Evolutionary conservation across 73 alveolate genomes (phyloP).

Genomic region (Blepharisma japonicum): DNA sequence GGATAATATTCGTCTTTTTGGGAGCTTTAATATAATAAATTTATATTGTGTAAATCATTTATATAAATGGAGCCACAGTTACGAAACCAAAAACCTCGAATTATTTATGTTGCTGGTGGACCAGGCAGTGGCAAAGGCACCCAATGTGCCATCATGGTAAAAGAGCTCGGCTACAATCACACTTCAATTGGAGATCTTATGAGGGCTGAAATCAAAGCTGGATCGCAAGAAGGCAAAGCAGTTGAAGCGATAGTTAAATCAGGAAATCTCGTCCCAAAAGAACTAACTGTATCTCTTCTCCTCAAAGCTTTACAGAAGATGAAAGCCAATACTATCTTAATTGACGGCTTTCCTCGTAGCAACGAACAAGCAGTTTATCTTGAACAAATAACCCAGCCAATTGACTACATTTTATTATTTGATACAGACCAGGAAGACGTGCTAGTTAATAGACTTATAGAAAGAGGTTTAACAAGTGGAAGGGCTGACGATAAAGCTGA

Average conservation of each 20-base stretch:
- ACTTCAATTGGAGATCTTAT: conserved; percentile 62
- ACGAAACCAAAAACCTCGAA: conserved; percentile 41
- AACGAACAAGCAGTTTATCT: conserved; percentile 37
- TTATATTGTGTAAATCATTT: no score
- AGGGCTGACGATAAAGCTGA: conserved; percentile 97
- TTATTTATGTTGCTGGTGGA: conserved; percentile 54
- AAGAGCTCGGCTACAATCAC: conserved; percentile 55
- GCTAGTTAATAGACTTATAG: conserved; percentile 37
- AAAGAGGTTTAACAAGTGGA: conserved; percentile 85
- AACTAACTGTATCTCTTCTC: background rate
- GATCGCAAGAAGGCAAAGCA: conserved; percentile 20
- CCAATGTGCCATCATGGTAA: conserved; percentile 49
- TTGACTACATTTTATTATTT: conserved; percentile 10
- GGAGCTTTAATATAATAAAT: no score
- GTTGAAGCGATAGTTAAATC: conserved; percentile 9
- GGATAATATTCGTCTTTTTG: no score
- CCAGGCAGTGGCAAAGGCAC: conserved; percentile 73
- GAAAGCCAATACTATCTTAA: conserved; percentile 35
- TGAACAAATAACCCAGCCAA: conserved; percentile 29
- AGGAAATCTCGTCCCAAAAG: conserved; percentile 14
- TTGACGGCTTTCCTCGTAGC: conserved; percentile 48
- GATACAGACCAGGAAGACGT: conserved; percentile 42
- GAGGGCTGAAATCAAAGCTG: conserved; percentile 48
- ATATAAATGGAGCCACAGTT: conserved; percentile 24
- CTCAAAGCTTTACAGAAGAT: background rate